These are phyloP conservation scores for Leccinum incarnatum DNA, from an alignment of 768 basidiomycete genomes.

Conservation along the genomic window DNA sequence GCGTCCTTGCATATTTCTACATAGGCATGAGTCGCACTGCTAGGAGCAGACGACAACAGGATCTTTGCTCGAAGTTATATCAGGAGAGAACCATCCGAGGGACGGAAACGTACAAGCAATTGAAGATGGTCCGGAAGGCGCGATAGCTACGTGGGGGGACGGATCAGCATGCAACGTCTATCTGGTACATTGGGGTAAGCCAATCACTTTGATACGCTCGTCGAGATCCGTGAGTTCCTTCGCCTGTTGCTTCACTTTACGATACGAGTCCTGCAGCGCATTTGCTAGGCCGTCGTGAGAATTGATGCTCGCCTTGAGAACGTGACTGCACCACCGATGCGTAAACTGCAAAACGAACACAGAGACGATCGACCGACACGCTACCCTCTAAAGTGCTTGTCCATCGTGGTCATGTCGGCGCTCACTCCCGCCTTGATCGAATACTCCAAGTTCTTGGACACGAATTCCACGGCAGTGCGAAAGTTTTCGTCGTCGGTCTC, in stretches of 20 bases:
- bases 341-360: constrained; percentile 14
- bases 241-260: constrained; percentile 48
- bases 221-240: constrained; percentile 58
- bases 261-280: constrained; percentile 55
- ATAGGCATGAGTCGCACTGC: constrained; percentile 44
- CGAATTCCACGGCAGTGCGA: constrained; percentile 52
- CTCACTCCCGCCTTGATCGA: constrained; percentile 56
- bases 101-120: constrained; percentile 53
- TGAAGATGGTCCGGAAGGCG: constrained; percentile 71
- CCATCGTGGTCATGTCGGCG: constrained; percentile 52
- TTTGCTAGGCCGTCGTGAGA: constrained; percentile 58
- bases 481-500: constrained; percentile 43
- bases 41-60: constrained; percentile 53
- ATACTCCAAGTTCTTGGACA: constrained; percentile 56
- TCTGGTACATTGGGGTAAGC: not conserved
- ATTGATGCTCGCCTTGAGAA: constrained; percentile 68
- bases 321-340: constrained; percentile 39
- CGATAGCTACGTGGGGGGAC: constrained; percentile 43
- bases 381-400: constrained; percentile 56
- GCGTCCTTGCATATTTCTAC: constrained; percentile 54
- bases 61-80: constrained; percentile 39
- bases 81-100: not conserved
- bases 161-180: constrained; percentile 2
- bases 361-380: constrained; percentile 6
- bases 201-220: constrained; percentile 56